Conservation (phyloP, 2,329 filamentous ascomycete genomes). For the Colletotrichum sp. region DNA sequence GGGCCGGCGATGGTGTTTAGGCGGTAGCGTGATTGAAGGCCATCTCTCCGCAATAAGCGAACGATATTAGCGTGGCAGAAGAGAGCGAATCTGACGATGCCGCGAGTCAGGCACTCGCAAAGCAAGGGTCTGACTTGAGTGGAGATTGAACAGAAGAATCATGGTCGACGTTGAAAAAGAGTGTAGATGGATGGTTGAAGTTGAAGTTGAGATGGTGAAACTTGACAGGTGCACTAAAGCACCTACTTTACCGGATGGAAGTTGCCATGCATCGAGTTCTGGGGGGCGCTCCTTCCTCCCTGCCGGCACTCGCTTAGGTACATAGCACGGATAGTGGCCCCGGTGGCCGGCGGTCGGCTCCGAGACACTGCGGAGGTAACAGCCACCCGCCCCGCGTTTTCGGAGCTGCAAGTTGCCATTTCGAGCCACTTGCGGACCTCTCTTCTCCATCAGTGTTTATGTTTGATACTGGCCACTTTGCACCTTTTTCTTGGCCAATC, state of each 20-base stretch:
- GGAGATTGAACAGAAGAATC: neutral
- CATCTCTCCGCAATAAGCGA: neutral
- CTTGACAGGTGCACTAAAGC: neutral
- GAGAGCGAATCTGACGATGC: neutral
- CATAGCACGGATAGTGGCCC: neutral
- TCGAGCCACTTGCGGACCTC: neutral
- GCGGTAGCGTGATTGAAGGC: neutral
- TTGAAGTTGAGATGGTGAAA: neutral
- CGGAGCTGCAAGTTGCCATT: neutral
- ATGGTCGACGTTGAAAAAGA: neutral
- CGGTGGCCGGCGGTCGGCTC: neutral
- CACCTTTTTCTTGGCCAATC: neutral
- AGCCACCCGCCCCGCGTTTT: neutral
- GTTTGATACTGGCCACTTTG: neutral
- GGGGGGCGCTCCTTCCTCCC: neutral
- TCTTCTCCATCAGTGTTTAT: neutral
- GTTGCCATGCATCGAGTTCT: neutral
- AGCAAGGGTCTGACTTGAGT: neutral
- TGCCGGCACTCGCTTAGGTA: neutral
- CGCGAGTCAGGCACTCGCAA: neutral
- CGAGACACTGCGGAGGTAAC: neutral
- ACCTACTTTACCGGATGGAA: neutral
- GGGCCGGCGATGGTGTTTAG: neutral
- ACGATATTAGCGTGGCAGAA: neutral
- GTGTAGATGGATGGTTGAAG: neutral